Evolutionary conservation across 352 stramenopile genomes (phyloP).

Genomic region (Phytophthora rubi): DNA sequence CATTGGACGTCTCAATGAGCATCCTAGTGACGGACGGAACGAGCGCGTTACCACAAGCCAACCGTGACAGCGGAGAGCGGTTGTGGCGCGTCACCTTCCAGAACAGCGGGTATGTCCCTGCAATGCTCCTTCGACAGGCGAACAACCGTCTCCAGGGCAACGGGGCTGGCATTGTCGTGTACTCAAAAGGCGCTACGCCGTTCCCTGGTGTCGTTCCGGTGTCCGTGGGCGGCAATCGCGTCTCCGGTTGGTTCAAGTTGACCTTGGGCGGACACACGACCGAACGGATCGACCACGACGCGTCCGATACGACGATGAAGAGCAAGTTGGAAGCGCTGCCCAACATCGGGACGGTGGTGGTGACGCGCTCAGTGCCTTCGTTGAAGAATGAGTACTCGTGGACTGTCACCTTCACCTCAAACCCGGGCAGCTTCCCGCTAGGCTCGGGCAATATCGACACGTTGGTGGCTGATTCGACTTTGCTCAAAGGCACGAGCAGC

Average conservation of each 20-base stretch:
- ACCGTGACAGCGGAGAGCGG: conserved; percentile 49
- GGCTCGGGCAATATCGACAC: conserved; percentile 68
- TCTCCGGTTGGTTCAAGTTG: conserved; percentile 90
- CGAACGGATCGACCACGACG: conserved; percentile 91
- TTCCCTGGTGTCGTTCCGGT: conserved; percentile 25
- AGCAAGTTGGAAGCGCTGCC: conserved; percentile 90
- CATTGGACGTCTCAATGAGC: conserved; percentile 84
- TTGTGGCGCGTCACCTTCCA: conserved; percentile 93
- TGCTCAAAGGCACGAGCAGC: conserved; percentile 54
- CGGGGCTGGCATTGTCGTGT: conserved; percentile 82
- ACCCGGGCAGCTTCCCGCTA: conserved; percentile 93
- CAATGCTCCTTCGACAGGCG: conserved; percentile 71
- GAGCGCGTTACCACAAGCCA: conserved; percentile 40
- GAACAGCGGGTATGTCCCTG: conserved; percentile 91
- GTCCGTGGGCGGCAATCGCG: conserved; percentile 89
- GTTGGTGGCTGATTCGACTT: conserved; percentile 48
- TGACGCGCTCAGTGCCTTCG: conserved; percentile 83
- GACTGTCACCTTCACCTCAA: conserved; percentile 93
- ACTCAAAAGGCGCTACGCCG: conserved; percentile 62
- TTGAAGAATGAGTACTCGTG: conserved; percentile 93
- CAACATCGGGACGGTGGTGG: conserved; percentile 92
- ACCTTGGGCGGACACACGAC: conserved; percentile 90
- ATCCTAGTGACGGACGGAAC: conserved; percentile 76
- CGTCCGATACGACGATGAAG: conserved; percentile 93
- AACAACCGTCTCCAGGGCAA: conserved; percentile 90